Evolutionary conservation across 2,329 filamentous ascomycete species (phyloP).

Genomic region (Fusarium lateritium): DNA sequence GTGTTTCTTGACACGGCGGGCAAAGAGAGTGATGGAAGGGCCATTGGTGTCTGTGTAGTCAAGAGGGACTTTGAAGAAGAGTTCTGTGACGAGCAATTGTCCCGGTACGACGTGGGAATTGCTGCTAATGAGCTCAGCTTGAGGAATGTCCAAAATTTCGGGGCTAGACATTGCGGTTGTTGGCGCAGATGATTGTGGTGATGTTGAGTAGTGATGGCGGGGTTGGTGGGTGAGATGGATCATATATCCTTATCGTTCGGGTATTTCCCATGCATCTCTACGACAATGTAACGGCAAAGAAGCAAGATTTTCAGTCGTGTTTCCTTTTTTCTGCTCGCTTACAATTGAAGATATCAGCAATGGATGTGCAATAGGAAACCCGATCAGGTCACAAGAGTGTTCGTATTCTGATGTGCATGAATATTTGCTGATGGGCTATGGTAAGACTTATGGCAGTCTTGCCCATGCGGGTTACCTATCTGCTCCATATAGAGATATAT

Average conservation of each 20-base stretch:
- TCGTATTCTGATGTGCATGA: neutral
- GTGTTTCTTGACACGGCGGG: slow-evolving; percentile 77
- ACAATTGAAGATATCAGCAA: neutral
- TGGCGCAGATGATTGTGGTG: slow-evolving; percentile 17
- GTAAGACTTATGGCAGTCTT: no score
- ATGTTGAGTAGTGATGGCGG: slow-evolving; percentile 33
- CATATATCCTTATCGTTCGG: slow-evolving; percentile 1
- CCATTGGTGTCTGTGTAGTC: slow-evolving; percentile 77
- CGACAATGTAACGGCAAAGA: neutral
- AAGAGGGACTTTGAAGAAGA: slow-evolving; percentile 89
- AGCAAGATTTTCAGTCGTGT: neutral
- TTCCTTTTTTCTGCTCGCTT: neutral
- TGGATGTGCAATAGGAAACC: neutral
- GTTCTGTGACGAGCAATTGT: slow-evolving; percentile 81
- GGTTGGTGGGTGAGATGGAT: slow-evolving; percentile 20
- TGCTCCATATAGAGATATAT: no score
- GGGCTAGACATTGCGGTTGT: slow-evolving; percentile 27
- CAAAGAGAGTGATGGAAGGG: slow-evolving; percentile 81
- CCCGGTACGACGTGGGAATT: slow-evolving; percentile 67
- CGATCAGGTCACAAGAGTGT: no score
- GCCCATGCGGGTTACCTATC: no score
- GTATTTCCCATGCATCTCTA: neutral
- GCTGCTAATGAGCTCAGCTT: slow-evolving; percentile 59
- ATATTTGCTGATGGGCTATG: neutral
- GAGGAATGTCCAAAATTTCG: slow-evolving; percentile 49